These are phyloP conservation scores for Pseudoturritis turrita DNA, from an alignment of 345 rosid genomes.

Conservation along the genomic window DNA sequence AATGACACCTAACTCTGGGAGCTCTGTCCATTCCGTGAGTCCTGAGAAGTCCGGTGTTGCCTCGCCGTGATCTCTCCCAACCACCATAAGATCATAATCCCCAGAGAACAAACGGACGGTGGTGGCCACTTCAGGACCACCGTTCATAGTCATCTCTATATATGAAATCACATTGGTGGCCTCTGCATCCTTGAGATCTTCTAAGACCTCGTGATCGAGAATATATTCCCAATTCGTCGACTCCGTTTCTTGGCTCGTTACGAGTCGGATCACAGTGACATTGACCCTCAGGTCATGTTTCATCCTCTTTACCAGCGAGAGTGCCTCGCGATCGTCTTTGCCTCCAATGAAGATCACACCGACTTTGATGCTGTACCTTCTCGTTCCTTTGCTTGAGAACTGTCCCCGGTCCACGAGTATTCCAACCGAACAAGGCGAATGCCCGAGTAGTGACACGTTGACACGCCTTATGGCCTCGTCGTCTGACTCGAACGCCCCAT, in stretches of 20 bases:
- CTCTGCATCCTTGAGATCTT: background rate
- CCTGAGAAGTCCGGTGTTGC: background rate
- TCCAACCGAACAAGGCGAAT: constrained; percentile 26
- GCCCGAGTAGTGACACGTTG: background rate
- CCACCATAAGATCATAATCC: constrained; percentile 13
- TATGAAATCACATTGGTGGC: background rate
- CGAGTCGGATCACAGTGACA: constrained; percentile 1
- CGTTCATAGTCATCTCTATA: background rate
- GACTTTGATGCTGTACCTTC: background rate
- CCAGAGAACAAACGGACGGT: background rate
- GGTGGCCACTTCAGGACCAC: constrained; percentile 5
- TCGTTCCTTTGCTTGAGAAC: background rate
- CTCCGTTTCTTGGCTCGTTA: background rate
- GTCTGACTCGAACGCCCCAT: constrained; percentile 29
- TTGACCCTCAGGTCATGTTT: background rate
- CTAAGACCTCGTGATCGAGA: constrained; percentile 6
- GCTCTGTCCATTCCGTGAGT: constrained; percentile 12
- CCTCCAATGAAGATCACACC: constrained; percentile 20
- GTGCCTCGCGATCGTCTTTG: constrained; percentile 21
- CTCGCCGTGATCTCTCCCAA: constrained; percentile 17
- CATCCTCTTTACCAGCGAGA: constrained; percentile 16
- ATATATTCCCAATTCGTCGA: background rate
- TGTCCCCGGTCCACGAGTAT: constrained; percentile 24
- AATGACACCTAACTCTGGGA: constrained; percentile 18
- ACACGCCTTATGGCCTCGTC: background rate